Base-by-base conservation (phyloP, 2,329 filamentous ascomycete species). In the Colletotrichum abscissum region DNA sequence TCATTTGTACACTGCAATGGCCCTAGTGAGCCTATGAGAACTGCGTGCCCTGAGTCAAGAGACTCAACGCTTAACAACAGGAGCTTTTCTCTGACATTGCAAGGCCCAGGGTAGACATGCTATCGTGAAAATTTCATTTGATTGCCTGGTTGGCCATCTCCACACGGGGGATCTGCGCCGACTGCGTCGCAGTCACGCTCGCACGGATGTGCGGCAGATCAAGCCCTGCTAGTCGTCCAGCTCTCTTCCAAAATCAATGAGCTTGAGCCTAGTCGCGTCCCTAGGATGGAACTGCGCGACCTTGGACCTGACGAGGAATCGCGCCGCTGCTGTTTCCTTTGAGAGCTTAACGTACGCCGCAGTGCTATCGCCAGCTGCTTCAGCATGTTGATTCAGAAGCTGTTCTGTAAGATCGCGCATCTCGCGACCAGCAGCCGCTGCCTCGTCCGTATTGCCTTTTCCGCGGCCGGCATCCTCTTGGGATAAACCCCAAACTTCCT, bases 271-370 rank as follows among this genome's bases (percentile, higher is more conserved):
- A 55, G 84, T 88, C 16, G 91, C 90, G 81, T 93, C 91, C 74
- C 85, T 88, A 3, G 90, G 90, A 76, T 93, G 90, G 76, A 92
- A 92, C 76, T 91, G 88, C 3, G 91, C 91, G 54, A 92, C 90
- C 77, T 92, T 92, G 49, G 90, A 91, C 68, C 91, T 83, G 42
- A 92, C 89, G 26, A 93, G 82, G 77, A 92, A 92, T 75, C 91
- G 87, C 2, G 88, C 89, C 14, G 90, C 89, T 2, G 91, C 90
- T 58, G 90, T 90, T 77, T 93, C 91, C 69, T 87, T 86, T 19
- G 84, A 76, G n/a, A 92, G 82, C 60, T 84, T 84, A 60, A 93
- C 86, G 77, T 92, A 93, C 1, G 89, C 86, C 19, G 88, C 86
- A 57, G 87, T 87, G 69, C 83, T 87, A 76, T 89, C 87, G 0